phyloP scores from a whole-genome alignment of 768 basidiomycete genomes.

The Xerocomellus intermedius region DNA sequence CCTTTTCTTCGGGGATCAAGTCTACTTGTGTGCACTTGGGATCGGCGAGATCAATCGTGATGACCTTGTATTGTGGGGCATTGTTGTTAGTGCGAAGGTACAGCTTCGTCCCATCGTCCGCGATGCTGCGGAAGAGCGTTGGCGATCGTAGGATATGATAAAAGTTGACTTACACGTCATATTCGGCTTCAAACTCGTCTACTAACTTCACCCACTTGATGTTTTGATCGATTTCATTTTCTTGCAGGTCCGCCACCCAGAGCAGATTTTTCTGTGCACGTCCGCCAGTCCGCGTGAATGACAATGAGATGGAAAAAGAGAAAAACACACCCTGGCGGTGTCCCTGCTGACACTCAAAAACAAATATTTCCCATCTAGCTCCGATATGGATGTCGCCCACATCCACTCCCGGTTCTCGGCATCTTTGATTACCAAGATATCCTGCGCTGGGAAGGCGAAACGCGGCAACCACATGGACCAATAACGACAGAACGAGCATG shows the following conservation, averaged over 20 bases:
- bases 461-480: neutral
- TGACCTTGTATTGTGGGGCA: slow-evolving; percentile 65
- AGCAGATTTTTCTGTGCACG: slow-evolving; percentile 62
- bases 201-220: slow-evolving; percentile 74
- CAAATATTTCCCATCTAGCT: slow-evolving; percentile 64
- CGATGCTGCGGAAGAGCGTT: slow-evolving; percentile 43
- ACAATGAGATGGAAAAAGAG: neutral
- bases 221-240: slow-evolving; percentile 57
- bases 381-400: slow-evolving; percentile 55
- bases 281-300: neutral
- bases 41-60: slow-evolving; percentile 61
- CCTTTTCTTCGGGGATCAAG: slow-evolving; percentile 66
- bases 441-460: slow-evolving; percentile 48
- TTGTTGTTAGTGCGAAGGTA: slow-evolving; percentile 65
- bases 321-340: slow-evolving; percentile 53
- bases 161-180: slow-evolving; percentile 49
- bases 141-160: neutral
- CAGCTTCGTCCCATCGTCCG: slow-evolving; percentile 60
- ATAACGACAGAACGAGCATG: neutral
- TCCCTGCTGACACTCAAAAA: slow-evolving; percentile 55
- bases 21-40: slow-evolving; percentile 48
- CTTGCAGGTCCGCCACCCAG: slow-evolving; percentile 68
- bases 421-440: slow-evolving; percentile 66
- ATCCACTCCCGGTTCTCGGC: slow-evolving; percentile 62
- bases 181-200: slow-evolving; percentile 66